A percentile compares a stretch with the other conserved stretches of the same genome.
These are phyloP conservation scores for Neurospora pannonica DNA, from an alignment of 495 filamentous ascomycete genomes.

Conservation along the genomic window DNA sequence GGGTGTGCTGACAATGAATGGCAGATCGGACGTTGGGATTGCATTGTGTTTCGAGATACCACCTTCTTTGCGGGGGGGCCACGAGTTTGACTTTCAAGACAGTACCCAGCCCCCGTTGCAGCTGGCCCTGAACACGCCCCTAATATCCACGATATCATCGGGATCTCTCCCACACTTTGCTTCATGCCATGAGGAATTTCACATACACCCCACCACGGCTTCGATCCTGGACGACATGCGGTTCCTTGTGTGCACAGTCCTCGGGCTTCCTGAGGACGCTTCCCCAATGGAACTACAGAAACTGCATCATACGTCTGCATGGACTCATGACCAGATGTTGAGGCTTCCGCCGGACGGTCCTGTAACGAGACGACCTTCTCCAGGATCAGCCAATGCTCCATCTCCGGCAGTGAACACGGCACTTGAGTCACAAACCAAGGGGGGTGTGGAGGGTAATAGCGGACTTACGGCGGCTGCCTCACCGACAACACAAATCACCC, in stretches of 20 bases:
- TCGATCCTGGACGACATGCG: slow-evolving; percentile 34
- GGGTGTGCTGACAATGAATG: slow-evolving; percentile 3
- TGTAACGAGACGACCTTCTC: not conserved
- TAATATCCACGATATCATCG: slow-evolving; percentile 11
- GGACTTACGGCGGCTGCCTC: not conserved
- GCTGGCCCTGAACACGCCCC: slow-evolving; percentile 27
- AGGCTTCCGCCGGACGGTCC: slow-evolving; percentile 16
- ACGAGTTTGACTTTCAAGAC: slow-evolving; percentile 24
- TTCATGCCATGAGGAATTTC: slow-evolving; percentile 19
- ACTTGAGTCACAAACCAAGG: not conserved
- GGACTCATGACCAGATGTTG: slow-evolving; percentile 25
- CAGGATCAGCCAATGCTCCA: slow-evolving; percentile 2
- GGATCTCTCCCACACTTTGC: slow-evolving; percentile 15
- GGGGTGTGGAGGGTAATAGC: not conserved
- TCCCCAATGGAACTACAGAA: slow-evolving; percentile 23
- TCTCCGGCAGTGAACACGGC: not conserved
- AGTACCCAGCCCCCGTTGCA: slow-evolving; percentile 18
- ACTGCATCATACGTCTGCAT: slow-evolving; percentile 21
- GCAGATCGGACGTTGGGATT: slow-evolving; percentile 23
- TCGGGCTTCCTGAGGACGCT: slow-evolving; percentile 17
- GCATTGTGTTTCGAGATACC: slow-evolving; percentile 23
- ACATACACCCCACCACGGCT: slow-evolving; percentile 20
- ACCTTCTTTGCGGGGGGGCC: slow-evolving; percentile 16
- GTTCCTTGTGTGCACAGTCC: slow-evolving; percentile 21
- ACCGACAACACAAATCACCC: not conserved